phyloP scores from a whole-genome alignment of 2,329 filamentous ascomycete species.

The Penicillium sp. region DNA sequence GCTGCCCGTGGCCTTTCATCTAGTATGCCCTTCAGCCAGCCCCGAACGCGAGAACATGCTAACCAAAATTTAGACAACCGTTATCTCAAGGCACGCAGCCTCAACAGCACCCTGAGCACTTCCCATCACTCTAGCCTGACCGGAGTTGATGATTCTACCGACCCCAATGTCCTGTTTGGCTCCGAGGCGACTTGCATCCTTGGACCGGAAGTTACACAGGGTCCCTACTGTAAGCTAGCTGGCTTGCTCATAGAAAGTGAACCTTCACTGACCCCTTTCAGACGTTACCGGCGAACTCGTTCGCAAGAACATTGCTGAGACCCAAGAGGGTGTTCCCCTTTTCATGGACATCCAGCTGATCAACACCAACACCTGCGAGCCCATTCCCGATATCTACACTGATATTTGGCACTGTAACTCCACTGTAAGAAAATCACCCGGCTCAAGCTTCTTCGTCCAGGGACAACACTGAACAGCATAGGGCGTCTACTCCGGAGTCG shows the following conservation, averaged over 20 bases:
- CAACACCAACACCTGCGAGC: conserved; percentile 25
- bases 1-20: conserved; percentile 38
- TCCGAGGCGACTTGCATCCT: conserved; percentile 41
- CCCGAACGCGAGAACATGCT: not conserved
- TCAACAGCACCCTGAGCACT: conserved; percentile 36
- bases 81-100: conserved; percentile 35
- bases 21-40: conserved; percentile 15
- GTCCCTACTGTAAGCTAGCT: conserved; percentile 43
- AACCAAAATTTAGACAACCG: conserved; percentile 12
- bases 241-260: too few species aligned
- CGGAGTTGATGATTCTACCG: too few species aligned
- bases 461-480: too few species aligned
- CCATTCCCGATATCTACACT: conserved; percentile 34
- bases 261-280: too few species aligned
- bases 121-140: too few species aligned
- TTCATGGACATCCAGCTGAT: conserved; percentile 41
- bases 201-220: conserved; percentile 49
- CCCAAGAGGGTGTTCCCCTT: conserved; percentile 37
- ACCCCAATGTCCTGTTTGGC: too few species aligned
- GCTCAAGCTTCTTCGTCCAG: too few species aligned
- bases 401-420: conserved; percentile 48
- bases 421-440: conserved; percentile 16
- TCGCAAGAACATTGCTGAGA: conserved; percentile 38
- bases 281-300: conserved; percentile 40
- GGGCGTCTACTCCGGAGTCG: conserved; percentile 42